Evolutionary conservation across 129 eudicot genomes (phyloP).

Genomic region (Saussurea involucrata): DNA sequence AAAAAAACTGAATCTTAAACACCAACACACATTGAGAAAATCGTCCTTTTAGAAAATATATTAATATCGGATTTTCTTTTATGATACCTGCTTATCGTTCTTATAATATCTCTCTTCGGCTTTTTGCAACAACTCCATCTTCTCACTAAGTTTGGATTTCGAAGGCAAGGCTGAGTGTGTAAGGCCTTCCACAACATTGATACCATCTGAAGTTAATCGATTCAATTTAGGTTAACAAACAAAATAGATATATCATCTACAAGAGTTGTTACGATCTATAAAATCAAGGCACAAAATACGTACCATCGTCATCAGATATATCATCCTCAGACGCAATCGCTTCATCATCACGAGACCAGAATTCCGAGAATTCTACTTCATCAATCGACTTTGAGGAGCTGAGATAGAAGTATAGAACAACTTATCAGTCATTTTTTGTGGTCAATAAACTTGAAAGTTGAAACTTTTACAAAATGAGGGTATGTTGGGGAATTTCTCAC

Average conservation of each 20-base stretch:
- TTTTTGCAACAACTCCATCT: conserved; percentile 62
- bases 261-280: not conserved
- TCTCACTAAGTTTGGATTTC: conserved; percentile 49
- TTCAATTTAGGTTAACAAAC: conserved; percentile 2
- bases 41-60: not conserved
- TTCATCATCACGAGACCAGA: conserved; percentile 82
- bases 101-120: conserved; percentile 85
- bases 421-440: not conserved
- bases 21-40: not conserved
- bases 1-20: not conserved
- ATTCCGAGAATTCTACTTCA: conserved; percentile 61
- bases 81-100: conserved; percentile 46
- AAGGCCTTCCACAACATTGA: conserved; percentile 40
- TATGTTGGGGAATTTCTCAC: not conserved
- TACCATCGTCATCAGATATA: conserved; percentile 91
- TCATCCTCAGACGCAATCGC: conserved; percentile 73
- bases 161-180: conserved; percentile 36
- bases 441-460: not conserved
- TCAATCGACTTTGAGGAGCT: conserved; percentile 48
- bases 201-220: conserved; percentile 39
- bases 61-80: not conserved
- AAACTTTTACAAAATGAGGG: not conserved
- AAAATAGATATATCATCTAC: not conserved
- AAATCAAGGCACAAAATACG: not conserved
- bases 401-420: conserved; percentile 18